Evolutionary conservation across 768 basidiomycete genomes (phyloP), one percentile per base, ranked within the genome.

Genomic region (Serpula lacrymans): DNA sequence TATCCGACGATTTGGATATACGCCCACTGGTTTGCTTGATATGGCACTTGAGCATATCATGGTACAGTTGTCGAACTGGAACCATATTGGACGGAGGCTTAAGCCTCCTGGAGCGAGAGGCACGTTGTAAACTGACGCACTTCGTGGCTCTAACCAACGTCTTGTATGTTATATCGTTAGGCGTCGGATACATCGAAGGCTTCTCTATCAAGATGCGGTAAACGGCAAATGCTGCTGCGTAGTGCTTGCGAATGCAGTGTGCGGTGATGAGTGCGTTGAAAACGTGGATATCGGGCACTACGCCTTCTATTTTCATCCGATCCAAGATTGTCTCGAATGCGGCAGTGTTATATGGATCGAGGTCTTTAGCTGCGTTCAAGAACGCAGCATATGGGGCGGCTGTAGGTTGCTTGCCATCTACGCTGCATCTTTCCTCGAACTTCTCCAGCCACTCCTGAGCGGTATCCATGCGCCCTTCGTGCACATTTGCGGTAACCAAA

Each of bases 221-320:
- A 4, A 77, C 55, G 3, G 60, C 49, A 44, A 77, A 72, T 5
- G 69, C 71, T 13, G 62, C 58, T 4, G 47, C 49, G 34, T 64
- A 55, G 5, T 61, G 59, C 10, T 54, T 41, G 1, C 52, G 53
- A 10, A 63, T 51, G 26, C 65, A 49, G 40, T 74, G 67, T 12
- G 59, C 56, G 5, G 66, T 58, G 11, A 80, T 67, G 45, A 81
- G 65, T 6, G 67, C 45, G 41, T 80, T 78, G 58, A 78, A 69
- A n/a, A 78, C 47, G 27, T 50, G 49, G 7, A 65, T 58, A 38
- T 73, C 62, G 1, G 69, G 67, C 2, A 52, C 29, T 10, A 72
- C 57, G 3, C 63, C 63, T 2, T 65, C 58, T 14, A 59, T 52
- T 34, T 54, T 50, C 67, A 76, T 73, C 32, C 62, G 55, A 4